Evolutionary conservation across 1,284 basidiomycete species (phyloP).

Genomic region (Fistulina hepatica): DNA sequence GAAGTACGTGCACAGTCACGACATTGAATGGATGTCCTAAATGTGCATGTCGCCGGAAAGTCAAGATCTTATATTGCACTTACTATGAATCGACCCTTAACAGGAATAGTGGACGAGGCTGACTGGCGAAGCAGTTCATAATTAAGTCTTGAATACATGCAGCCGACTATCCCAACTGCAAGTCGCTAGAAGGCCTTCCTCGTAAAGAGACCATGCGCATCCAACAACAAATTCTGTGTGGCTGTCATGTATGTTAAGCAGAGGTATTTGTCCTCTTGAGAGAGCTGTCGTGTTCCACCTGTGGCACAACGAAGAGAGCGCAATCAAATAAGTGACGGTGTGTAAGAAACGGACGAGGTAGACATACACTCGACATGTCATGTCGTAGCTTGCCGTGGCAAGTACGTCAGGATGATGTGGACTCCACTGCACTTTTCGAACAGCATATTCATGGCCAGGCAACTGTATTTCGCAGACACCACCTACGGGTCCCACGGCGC

Average conservation of each 20-base stretch:
- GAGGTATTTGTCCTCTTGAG: slow-evolving; percentile 40
- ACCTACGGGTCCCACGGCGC: slow-evolving; percentile 30
- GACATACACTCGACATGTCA: slow-evolving; percentile 86
- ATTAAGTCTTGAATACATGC: slow-evolving; percentile 58
- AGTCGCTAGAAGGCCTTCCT: slow-evolving; percentile 75
- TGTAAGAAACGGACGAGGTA: slow-evolving; percentile 2
- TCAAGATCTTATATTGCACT: too few relatives aligned
- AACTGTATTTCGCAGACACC: slow-evolving; percentile 62
- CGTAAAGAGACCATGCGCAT: slow-evolving; percentile 81
- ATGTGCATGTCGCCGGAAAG: too few relatives aligned
- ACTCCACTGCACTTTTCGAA: slow-evolving; percentile 74
- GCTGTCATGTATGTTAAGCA: slow-evolving; percentile 65
- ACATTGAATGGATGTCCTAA: too few relatives aligned
- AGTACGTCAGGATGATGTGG: slow-evolving; percentile 62
- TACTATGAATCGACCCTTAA: too few relatives aligned
- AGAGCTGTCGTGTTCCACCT: slow-evolving; percentile 58
- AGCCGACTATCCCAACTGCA: slow-evolving; percentile 87
- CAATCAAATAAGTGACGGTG: neutral
- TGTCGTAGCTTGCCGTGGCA: slow-evolving; percentile 87
- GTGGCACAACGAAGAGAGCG: slow-evolving; percentile 7
- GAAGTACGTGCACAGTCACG: too few relatives aligned
- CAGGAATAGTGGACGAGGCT: too few relatives aligned
- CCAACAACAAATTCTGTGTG: slow-evolving; percentile 96
- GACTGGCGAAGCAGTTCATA: slow-evolving; percentile 10
- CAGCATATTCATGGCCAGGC: slow-evolving; percentile 73